Percentiles rank a stretch among this genome's conserved stretches.
Conservation (phyloP, 2,329 filamentous ascomycete species). For the Monilinia vaccinii-corymbosi region DNA sequence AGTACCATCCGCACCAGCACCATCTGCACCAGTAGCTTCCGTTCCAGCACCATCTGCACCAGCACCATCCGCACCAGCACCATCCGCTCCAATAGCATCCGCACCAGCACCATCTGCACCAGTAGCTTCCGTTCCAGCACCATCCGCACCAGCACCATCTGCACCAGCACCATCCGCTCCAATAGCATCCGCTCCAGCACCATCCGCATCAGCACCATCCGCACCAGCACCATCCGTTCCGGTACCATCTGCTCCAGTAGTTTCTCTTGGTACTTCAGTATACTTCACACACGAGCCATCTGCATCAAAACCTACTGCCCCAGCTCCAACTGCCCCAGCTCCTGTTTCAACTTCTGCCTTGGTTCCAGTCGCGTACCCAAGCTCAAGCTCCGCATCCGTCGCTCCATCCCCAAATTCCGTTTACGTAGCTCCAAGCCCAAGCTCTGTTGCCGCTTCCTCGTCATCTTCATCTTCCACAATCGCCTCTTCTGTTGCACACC, state of each 20-base stretch:
- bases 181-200: neutral
- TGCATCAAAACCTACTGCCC: neutral
- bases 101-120: neutral
- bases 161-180: constrained; percentile 3
- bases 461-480: constrained; percentile 30
- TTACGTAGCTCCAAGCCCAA: neutral
- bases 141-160: neutral
- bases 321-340: constrained; percentile 13
- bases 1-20: neutral
- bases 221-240: too few relatives aligned
- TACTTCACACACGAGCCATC: constrained; percentile 2
- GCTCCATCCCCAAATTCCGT: neutral
- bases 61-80: too few relatives aligned
- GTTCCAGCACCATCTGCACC: too few relatives aligned
- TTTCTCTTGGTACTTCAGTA: neutral
- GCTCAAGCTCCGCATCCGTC: constrained; percentile 20
- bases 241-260: too few relatives aligned
- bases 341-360: neutral
- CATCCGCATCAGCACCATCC: too few relatives aligned
- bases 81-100: too few relatives aligned
- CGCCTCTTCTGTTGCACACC: constrained; percentile 15
- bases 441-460: neutral
- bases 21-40: too few relatives aligned
- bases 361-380: constrained; percentile 14
- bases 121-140: neutral